Evolutionary conservation across 495 filamentous ascomycete genomes (phyloP), one percentile per base, ranked within the genome.

Genomic region (Friedmanniomyces endolithicus): DNA sequence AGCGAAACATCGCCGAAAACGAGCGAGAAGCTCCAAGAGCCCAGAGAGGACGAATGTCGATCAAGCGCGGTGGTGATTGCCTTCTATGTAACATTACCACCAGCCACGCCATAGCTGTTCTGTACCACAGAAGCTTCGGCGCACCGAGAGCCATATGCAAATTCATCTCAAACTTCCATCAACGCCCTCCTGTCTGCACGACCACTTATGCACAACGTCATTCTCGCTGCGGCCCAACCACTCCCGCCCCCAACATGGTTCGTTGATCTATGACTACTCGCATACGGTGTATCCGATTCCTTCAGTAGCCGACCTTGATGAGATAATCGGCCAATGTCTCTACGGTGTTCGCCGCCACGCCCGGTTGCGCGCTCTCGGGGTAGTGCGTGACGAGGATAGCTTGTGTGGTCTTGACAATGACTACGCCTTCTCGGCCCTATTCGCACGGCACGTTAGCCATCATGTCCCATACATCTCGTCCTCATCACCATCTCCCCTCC

Each of bases 331-430:
- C 84, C 56, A 90, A 74, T 52, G 79, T 69, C 73, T 84, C 83
- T 55, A 85, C 78, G 19, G 76, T 76, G 59, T 70, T 76, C 47
- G 78, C 78, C 47, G 85, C 75, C 64, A 78, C 76, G 55, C 83
- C 83, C 24, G 83, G 83, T 63, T 82, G 74, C 40, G 78, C 70
- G 37, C 59, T 67, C 67, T 94, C 88, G 63, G 75, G 75, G 76
- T 95, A 84, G 74, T 95, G 87, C 61, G 78, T 84, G 68, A 98
- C 71, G 65, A 98, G 80, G 66, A 95, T 78, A 63, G 87, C 85
- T 71, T 90, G 84, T 50, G 71, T 80, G 60, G 90, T 90, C 75
- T 88, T 90, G 67, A 83, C 81, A 61, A 88, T 76, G 64, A 83
- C 71, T 62, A 92, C 69, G 55, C 92, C 92, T 62, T 81, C 80